Evolutionary conservation across 495 filamentous ascomycete species (phyloP).

Genomic region (Stereocaulon alpinum): DNA sequence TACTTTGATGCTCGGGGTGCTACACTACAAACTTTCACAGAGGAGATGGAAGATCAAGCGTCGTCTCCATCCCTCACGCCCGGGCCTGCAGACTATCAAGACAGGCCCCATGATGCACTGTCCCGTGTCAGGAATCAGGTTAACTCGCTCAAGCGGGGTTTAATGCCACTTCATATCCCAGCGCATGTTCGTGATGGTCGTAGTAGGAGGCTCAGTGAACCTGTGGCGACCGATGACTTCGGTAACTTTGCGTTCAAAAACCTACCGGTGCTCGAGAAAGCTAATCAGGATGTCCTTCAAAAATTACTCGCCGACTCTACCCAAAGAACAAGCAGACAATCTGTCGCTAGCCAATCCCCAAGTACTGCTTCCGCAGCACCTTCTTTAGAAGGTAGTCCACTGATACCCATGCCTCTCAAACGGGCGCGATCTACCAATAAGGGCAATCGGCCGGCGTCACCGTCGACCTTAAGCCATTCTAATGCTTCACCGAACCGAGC

Average conservation of each 20-base stretch:
- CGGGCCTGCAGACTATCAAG: constrained; percentile 53
- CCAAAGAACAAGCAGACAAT: constrained; percentile 45
- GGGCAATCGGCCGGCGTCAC: constrained; percentile 75
- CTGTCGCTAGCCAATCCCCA: constrained; percentile 34
- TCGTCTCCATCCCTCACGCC: constrained; percentile 52
- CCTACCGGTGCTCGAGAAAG: constrained; percentile 88
- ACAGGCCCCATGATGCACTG: constrained; percentile 88
- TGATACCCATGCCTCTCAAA: constrained; percentile 70
- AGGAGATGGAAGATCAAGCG: constrained; percentile 84
- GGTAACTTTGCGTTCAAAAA: constrained; percentile 97
- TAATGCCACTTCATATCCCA: constrained; percentile 94
- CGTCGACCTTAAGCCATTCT: constrained; percentile 63
- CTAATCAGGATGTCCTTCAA: constrained; percentile 97
- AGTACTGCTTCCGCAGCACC: constrained; percentile 42
- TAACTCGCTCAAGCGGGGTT: constrained; percentile 68
- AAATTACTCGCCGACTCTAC: constrained; percentile 84
- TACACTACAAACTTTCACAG: constrained; percentile 75
- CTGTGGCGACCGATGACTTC: constrained; percentile 81
- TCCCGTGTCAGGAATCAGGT: constrained; percentile 75
- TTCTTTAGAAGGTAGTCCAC: constrained; percentile 74
- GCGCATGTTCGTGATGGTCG: constrained; percentile 81
- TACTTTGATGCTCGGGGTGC: constrained; percentile 94
- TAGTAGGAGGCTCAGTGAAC: constrained; percentile 81
- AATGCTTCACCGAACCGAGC: constrained; percentile 78
- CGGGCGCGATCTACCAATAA: constrained; percentile 69